A percentile compares a stretch with the other conserved stretches of the same genome.
Evolutionary conservation across 2,329 filamentous ascomycete species (phyloP).

Genomic region (Ambrosiella xylebori): DNA sequence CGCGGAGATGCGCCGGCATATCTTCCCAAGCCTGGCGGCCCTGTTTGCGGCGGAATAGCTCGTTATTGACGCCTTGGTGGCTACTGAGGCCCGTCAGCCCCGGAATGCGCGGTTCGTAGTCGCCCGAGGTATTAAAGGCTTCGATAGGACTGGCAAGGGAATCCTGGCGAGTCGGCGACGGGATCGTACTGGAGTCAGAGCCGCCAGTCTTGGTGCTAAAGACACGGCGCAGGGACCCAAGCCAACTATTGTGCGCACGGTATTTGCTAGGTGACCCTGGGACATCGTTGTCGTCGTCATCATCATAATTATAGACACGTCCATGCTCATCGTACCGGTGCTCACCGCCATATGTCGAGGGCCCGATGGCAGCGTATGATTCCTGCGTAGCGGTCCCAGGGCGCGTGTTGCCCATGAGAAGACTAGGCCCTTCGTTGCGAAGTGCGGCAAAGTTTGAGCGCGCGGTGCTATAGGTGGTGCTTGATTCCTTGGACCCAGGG

Average conservation of each 20-base stretch:
- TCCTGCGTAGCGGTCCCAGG: background rate
- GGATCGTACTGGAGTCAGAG: conserved; percentile 15
- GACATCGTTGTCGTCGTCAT: conserved; percentile 20
- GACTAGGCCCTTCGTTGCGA: conserved; percentile 34
- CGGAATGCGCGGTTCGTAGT: conserved; percentile 27
- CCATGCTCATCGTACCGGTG: conserved; percentile 19
- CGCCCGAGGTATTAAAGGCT: conserved; percentile 17
- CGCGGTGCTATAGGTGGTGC: conserved; percentile 34
- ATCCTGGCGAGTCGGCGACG: conserved; percentile 16
- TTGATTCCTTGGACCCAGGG: conserved; percentile 25
- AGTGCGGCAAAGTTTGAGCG: conserved; percentile 33
- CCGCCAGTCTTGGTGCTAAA: conserved; percentile 30
- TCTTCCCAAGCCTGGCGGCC: conserved; percentile 37
- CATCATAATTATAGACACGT: conserved; percentile 17
- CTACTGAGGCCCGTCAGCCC: conserved; percentile 26
- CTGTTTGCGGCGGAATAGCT: conserved; percentile 35
- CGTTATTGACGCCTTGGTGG: conserved; percentile 17
- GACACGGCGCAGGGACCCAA: conserved; percentile 50
- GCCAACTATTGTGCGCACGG: conserved; percentile 42
- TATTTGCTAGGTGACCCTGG: conserved; percentile 40
- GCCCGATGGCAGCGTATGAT: conserved; percentile 11
- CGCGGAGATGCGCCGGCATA: conserved; percentile 16
- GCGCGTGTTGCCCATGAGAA: conserved; percentile 23
- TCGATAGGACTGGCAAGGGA: conserved; percentile 19
- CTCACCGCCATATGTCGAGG: conserved; percentile 12